Base-by-base conservation (phyloP, 116 monocot genomes). In the Dioscorea cayenensis region DNA sequence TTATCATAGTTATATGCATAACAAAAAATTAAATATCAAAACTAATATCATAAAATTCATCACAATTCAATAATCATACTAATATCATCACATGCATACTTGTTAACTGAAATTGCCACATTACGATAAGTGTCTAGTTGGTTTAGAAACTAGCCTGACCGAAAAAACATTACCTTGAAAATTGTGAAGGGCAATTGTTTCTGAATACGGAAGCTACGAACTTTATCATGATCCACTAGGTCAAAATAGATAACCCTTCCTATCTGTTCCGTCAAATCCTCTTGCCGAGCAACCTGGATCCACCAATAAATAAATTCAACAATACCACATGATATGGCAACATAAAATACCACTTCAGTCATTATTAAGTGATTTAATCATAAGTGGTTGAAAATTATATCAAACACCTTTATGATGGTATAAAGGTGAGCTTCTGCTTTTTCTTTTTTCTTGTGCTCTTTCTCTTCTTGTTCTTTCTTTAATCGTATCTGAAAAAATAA, bases 381-480 rank as follows among this genome's bases (percentile, higher is more conserved):
- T 16, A 55, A 4, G 55, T n/a, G 17, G 55, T 55, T 55, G 55
- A 55, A 55, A 16, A 55, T n/a, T 5, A 55, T 55, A 55, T 55
- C 12, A 16, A n/a, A 69, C 27, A 99, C 94, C 91, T 99, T 99
- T 79, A 99, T 89, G 38, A 91, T 84, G 25, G 99, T 94, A 70
- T 89, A 99, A 68, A 99, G 85, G 78, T 99, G 99, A 52, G 99
- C 94, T 79, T 99, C 94, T 67, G 94, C 91, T 78, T 99, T 99
- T 72, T 99, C 91, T 64, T 94, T 99, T 75, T 94, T 99, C 82
- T 94, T 99, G 58, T 80, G 87, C 66, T 94, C 94, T 78, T 94
- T 99, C 50, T 99, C 94, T 80, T 99, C 94, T 70, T 99, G 94
- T 72, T 99, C 99, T 76, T 99, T 99, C 81, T 91, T 94, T 69